Percentiles rank a stretch among this genome's conserved stretches.
These are phyloP conservation scores for Trapa incisa DNA, from an alignment of 345 rosid species.

Conservation along the genomic window DNA sequence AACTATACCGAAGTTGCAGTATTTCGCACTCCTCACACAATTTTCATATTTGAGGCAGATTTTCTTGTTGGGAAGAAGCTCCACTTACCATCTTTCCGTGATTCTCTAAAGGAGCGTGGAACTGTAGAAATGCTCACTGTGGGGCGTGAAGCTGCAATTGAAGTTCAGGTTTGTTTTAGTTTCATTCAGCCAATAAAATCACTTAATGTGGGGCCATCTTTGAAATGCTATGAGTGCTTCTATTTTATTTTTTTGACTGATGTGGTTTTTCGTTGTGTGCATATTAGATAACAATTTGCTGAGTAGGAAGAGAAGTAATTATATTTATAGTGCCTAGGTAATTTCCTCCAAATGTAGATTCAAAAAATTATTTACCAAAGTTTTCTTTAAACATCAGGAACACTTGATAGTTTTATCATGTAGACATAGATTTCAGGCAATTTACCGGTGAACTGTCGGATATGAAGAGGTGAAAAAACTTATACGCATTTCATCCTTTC, in stretches of 20 bases:
- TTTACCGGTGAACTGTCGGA: not conserved
- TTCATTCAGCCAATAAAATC: not conserved
- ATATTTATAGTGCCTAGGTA: not conserved
- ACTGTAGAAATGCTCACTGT: constrained; percentile 85
- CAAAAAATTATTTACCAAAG: not conserved
- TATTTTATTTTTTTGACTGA: not conserved
- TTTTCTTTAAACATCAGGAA: not conserved
- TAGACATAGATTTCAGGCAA: not conserved
- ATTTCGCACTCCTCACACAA: constrained; percentile 28
- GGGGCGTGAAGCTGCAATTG: constrained; percentile 90
- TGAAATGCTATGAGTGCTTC: not conserved
- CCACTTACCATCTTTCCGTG: constrained; percentile 85
- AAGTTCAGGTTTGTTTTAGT: constrained; percentile 62
- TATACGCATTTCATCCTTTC: not conserved
- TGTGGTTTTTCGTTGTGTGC: not conserved
- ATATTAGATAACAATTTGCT: not conserved
- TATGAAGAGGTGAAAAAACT: not conserved
- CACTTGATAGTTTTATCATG: not conserved
- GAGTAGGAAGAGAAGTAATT: not conserved
- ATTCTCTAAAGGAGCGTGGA: constrained; percentile 73
- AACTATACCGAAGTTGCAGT: constrained; percentile 53
- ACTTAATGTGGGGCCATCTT: not conserved
- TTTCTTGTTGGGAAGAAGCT: constrained; percentile 71
- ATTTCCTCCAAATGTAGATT: too few species aligned
- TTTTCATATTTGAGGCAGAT: constrained; percentile 69